phyloP scores from a whole-genome alignment of 495 filamentous ascomycete genomes.

The Daldinia childiae region DNA sequence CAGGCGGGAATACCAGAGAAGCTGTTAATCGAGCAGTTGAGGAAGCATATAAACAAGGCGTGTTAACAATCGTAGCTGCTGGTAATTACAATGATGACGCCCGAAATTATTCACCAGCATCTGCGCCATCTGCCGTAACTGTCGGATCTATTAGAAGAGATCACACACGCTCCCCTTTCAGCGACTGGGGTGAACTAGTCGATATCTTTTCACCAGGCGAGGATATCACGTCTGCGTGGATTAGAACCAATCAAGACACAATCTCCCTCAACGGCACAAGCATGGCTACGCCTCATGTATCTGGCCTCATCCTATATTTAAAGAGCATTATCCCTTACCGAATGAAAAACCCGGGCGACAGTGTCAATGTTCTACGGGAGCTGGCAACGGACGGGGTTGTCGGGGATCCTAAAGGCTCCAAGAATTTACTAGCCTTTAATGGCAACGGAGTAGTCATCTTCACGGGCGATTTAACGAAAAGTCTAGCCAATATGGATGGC shows the following conservation, averaged over 20 bases:
- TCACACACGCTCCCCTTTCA: conserved; percentile 61
- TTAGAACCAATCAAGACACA: conserved; percentile 52
- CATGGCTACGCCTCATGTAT: conserved; percentile 52
- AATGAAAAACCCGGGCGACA: conserved; percentile 24
- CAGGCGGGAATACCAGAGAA: conserved; percentile 57
- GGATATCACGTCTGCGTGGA: conserved; percentile 61
- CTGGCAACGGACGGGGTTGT: conserved; percentile 21
- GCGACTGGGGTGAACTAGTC: conserved; percentile 66
- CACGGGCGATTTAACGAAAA: background rate
- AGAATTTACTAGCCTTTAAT: conserved; percentile 32
- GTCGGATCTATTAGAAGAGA: conserved; percentile 62
- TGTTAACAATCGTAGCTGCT: conserved; percentile 61
- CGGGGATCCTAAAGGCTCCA: conserved; percentile 17
- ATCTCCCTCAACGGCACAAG: conserved; percentile 42
- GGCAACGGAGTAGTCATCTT: conserved; percentile 32
- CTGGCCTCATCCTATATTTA: conserved; percentile 32
- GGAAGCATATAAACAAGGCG: conserved; percentile 55
- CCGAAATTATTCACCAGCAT: conserved; percentile 60
- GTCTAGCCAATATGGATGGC: background rate
- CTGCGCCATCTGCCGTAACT: conserved; percentile 63
- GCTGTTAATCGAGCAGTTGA: conserved; percentile 61
- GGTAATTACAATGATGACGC: conserved; percentile 58
- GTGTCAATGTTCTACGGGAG: conserved; percentile 17
- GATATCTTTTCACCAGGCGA: conserved; percentile 70
- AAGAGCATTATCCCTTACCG: conserved; percentile 37